Evolutionary conservation across 441 rosid species (phyloP), one percentile per base, ranked within the genome.

Genomic region (Erysimum pusillum): DNA sequence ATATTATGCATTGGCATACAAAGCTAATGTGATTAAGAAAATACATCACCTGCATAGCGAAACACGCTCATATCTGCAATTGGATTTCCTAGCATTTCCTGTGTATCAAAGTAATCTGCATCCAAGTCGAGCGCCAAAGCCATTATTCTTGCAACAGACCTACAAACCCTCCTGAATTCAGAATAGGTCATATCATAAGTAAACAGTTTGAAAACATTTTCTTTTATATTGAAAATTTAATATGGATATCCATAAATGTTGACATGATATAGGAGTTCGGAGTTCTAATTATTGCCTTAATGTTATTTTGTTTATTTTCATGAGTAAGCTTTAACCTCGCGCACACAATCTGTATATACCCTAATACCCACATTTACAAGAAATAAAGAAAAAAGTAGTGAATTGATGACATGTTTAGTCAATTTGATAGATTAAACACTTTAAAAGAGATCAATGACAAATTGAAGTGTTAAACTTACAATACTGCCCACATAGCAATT

Each of bases 51-150:
- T 91, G 79, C 87, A 73, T 95, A 92, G 71, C 74, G 94, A 53
- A 92, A 84, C 74, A 95, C 83, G 10, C 89, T 83, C 90, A 95
- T 63, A 51, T 78, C 35, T 61, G 97, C 91, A 74, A 89, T 90
- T 44, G 99, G 98, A 58, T 86, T 83, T 53, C 89, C 98, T 18
- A 92, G 91, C 89, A 90, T 92, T 76, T 86, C 94, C 2, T 86
- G 89, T 53, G 67, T 87, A 76, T 89, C 90, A 80, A 95, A 95
- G 81, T 90, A 95, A 83, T 87, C 84, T n/a, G 46, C 82, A 46
- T 92, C 85, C 77, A 92, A 84, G 79, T 87, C 90, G 48, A 95
- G 97, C 8, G 97, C 96, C 72, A 91, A 91, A 0, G 98, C 98
- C 71, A 95, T 83, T 73, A 91, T 63, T 84, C 89, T 89, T 0